Evolutionary conservation across 139 green algal species (phyloP).

Genomic region (Volvox africanus): DNA sequence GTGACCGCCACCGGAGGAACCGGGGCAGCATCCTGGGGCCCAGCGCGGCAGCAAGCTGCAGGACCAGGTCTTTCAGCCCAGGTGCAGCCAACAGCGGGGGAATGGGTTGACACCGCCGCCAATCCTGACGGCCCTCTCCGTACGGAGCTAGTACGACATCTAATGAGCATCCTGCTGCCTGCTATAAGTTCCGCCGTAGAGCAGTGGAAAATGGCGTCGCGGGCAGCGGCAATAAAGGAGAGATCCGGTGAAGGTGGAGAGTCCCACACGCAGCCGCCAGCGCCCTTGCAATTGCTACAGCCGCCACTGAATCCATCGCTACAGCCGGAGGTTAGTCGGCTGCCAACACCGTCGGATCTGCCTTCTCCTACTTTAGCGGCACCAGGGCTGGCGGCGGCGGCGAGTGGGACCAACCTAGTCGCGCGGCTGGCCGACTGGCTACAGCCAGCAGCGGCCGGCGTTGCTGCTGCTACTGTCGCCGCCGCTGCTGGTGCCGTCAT

Average conservation of each 20-base stretch:
- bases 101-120: background rate
- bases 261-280: no score
- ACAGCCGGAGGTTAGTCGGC: no score
- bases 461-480: background rate
- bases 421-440: slow-evolving; percentile 1
- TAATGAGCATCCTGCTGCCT: background rate
- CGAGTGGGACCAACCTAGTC: background rate
- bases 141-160: background rate
- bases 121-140: background rate
- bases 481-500: background rate
- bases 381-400: background rate
- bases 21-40: no score
- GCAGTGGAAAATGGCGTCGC: background rate
- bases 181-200: background rate
- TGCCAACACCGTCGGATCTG: no score
- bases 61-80: background rate
- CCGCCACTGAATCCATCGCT: no score
- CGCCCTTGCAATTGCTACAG: no score
- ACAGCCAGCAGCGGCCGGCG: background rate
- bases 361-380: no score
- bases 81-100: no score
- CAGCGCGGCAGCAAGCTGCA: background rate
- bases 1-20: no score
- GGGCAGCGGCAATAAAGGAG: background rate
- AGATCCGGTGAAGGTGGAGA: background rate